Evolutionary conservation across 2,329 filamentous ascomycete species (phyloP), one percentile per base, ranked within the genome.

Genomic region (Periglandula ipomoeae): DNA sequence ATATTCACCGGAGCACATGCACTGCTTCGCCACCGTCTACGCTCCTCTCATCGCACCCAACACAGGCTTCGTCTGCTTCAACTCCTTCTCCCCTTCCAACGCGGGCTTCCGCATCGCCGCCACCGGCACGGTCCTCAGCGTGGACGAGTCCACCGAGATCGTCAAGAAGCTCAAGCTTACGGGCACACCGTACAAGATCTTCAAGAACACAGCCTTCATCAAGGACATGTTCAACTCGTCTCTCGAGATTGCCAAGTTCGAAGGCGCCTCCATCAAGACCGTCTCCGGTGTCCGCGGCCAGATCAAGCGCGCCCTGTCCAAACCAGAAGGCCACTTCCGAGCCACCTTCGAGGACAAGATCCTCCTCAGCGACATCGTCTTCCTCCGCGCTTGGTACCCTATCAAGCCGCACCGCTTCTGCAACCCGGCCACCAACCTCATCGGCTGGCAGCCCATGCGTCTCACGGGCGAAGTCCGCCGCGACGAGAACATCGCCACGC

Each of bases 151-250:
- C 37, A 90, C 88, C 3, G 93, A 98, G 65, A 97, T 98, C 56
- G 93, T 98, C 67, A 98, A 98, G 79, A 98, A 98, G 75, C 83
- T 98, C 62, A 98, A 98, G 69, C 79, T 98, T 44, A 96, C 89
- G 0, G 93, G 93, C 52, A 77, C 81, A 43, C 90, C 93, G 1
- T 94, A 93, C 78, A 97, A 97, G 72, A 94, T 97, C 68, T 97
- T 94, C 81, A 95, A 95, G 70, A 98, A 98, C 72, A 98, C 93
- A 0, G 90, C 93, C 35, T 98, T 98, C 65, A 89, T 98, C 71
- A 94, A 93, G 67, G 89, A 95, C 70, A 98, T 98, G 93, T 98
- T 98, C 76, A 89, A 81, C 63, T 84, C 85, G 1, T 78, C 89
- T 0, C 82, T 98, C 38, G 93, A 98, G 65, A 93, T 98, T 55